These are phyloP conservation scores for Apocynum venetum DNA, from an alignment of 257 asterid species.

Conservation along the genomic window DNA sequence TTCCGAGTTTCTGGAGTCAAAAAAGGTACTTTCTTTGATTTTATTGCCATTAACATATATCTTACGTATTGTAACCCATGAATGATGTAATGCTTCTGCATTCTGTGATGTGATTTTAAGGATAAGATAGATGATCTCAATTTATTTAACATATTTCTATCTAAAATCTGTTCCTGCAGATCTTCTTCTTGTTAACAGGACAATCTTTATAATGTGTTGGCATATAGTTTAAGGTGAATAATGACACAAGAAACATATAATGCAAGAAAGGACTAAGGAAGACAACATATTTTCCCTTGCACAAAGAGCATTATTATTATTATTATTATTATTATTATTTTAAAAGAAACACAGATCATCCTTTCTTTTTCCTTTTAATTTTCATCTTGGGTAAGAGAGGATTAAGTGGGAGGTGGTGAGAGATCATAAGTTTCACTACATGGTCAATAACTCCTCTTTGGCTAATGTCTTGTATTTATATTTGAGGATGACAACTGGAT, in stretches of 20 bases:
- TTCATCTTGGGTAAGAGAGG: too few relatives aligned
- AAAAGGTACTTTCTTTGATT: conserved; percentile 45
- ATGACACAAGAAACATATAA: too few relatives aligned
- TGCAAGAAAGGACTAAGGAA: background rate
- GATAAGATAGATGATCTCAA: background rate
- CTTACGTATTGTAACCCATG: background rate
- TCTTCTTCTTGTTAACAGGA: background rate
- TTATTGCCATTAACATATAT: background rate
- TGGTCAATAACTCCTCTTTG: too few relatives aligned
- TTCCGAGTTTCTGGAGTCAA: conserved; percentile 59
- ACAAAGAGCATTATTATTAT: too few relatives aligned
- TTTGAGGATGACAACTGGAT: too few relatives aligned
- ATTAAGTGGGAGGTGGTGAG: background rate
- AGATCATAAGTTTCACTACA: background rate
- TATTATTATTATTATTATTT: too few relatives aligned
- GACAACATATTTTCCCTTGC: background rate
- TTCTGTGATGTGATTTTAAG: background rate
- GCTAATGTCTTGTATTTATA: background rate
- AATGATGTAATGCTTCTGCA: background rate
- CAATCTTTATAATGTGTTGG: background rate
- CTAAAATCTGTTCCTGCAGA: background rate
- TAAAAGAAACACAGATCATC: too few relatives aligned
- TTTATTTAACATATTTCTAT: background rate
- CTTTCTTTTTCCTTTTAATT: too few relatives aligned
- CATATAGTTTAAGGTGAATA: background rate